Conservation (phyloP, 176 grass and related monocot species). For the Alopecurus myosuroides region DNA sequence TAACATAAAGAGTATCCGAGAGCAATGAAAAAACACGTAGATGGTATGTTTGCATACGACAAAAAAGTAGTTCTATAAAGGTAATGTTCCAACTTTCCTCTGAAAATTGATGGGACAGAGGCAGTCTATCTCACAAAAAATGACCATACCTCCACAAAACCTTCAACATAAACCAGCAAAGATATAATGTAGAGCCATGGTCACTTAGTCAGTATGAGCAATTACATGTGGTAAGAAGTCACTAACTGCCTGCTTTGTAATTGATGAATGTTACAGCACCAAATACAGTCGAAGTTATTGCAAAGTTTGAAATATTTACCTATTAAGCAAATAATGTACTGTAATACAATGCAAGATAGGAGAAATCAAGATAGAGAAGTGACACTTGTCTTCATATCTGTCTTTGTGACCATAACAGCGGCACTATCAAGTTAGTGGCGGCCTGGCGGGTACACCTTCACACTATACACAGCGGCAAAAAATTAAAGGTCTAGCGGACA, state of each 20-base stretch:
- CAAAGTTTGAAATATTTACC: not conserved
- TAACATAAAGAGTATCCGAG: not conserved
- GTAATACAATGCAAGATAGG: not conserved
- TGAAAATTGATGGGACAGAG: not conserved
- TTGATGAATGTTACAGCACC: not conserved
- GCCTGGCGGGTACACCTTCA: not conserved
- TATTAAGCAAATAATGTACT: constrained; percentile 10
- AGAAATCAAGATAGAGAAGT: not conserved
- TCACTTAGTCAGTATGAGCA: not conserved
- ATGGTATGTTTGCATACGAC: not conserved
- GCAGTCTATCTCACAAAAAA: not conserved
- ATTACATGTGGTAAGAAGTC: not conserved
- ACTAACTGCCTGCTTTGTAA: not conserved
- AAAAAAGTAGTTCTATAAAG: not conserved
- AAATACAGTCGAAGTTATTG: not conserved
- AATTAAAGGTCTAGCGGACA: not conserved
- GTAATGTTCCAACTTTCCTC: not conserved
- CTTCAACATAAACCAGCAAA: not conserved
- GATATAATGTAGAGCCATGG: not conserved
- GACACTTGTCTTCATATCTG: not conserved
- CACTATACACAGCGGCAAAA: not conserved
- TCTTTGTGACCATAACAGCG: not conserved
- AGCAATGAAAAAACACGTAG: not conserved
- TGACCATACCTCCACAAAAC: not conserved
- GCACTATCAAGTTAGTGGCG: not conserved